Conservation (phyloP, 768 basidiomycete genomes). For the Cystofilobasidium macerans region DNA sequence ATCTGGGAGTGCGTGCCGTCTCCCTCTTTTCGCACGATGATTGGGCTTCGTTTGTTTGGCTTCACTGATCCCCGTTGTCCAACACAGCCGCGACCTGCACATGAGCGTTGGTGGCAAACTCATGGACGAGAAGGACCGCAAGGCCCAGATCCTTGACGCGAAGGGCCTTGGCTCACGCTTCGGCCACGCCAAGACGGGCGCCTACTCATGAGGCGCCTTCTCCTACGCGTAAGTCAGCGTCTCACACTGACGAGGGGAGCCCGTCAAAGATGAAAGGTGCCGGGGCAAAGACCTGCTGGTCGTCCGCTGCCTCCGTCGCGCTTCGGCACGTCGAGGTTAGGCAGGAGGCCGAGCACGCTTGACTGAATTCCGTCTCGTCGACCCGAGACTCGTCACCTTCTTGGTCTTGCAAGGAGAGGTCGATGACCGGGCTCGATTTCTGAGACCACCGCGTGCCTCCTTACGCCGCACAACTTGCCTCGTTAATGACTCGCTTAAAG, state of each 20-base stretch:
- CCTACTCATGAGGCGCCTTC: conserved; percentile 27
- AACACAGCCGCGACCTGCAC: conserved; percentile 53
- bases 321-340: too few species aligned
- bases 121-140: conserved; percentile 77
- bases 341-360: not conserved
- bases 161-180: conserved; percentile 73
- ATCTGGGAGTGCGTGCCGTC: conserved; percentile 60
- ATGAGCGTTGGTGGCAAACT: conserved; percentile 78
- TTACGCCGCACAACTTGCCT: too few species aligned
- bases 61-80: not conserved
- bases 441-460: too few species aligned
- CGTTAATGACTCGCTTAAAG: too few species aligned
- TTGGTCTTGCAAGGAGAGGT: not conserved
- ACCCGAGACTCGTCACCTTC: not conserved
- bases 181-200: conserved; percentile 44
- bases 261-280: not conserved
- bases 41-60: not conserved
- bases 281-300: conserved; percentile 1
- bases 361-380: not conserved
- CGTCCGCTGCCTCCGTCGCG: not conserved
- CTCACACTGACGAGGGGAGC: not conserved
- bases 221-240: too few species aligned
- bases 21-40: not conserved
- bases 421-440: not conserved
- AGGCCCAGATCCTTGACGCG: conserved; percentile 51